These are phyloP conservation scores for Cryptosporidium ubiquitum DNA, from an alignment of 169 alveolate species.

Conservation along the genomic window DNA sequence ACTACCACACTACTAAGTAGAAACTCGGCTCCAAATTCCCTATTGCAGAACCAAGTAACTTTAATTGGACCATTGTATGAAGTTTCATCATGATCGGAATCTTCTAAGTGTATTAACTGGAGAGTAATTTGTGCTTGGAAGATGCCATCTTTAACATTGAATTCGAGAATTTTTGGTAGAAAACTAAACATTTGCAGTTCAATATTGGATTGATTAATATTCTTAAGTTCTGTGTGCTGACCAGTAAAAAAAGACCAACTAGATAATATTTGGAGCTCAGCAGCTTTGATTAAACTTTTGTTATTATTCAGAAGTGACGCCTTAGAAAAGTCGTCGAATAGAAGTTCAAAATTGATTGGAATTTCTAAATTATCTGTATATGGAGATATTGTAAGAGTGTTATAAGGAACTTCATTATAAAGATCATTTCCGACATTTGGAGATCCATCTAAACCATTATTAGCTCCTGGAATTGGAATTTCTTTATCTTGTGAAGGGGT, in stretches of 20 bases:
- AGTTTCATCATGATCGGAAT: neutral
- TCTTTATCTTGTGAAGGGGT: neutral
- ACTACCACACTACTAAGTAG: conserved; percentile 16
- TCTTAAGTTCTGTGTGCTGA: conserved; percentile 7
- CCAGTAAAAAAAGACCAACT: conserved; percentile 58
- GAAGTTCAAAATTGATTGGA: conserved; percentile 3
- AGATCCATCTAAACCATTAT: neutral
- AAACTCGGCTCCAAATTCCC: conserved; percentile 37
- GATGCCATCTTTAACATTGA: neutral
- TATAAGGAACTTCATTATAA: conserved; percentile 29
- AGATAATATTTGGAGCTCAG: conserved; percentile 18
- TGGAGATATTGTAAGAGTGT: conserved; percentile 50
- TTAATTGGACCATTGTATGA: conserved; percentile 62
- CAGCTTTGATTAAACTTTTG: neutral
- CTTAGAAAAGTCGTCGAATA: neutral
- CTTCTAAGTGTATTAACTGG: conserved; percentile 22
- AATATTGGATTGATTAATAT: conserved; percentile 25
- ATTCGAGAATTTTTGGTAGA: conserved; percentile 45
- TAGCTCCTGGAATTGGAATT: neutral
- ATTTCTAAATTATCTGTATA: conserved; percentile 45
- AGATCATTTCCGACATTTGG: neutral
- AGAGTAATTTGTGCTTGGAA: conserved; percentile 57
- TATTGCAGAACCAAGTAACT: conserved; percentile 51
- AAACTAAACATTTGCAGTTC: conserved; percentile 60
- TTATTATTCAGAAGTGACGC: neutral